phyloP scores from a whole-genome alignment of 345 rosid species.

The Lenwebbia sp. region DNA sequence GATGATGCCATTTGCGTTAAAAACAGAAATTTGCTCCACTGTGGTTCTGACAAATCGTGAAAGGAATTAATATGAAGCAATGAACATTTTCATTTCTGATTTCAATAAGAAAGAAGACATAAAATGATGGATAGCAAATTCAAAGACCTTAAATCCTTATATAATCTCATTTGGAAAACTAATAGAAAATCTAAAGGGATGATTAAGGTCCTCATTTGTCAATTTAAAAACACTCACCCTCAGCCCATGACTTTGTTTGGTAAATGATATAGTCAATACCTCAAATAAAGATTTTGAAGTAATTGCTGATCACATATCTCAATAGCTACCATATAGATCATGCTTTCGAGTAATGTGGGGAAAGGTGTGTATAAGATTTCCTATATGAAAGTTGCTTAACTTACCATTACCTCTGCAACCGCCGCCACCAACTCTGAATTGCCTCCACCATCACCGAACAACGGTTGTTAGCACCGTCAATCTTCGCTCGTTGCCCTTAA shows the following conservation, averaged over 20 bases:
- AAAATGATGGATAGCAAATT: not conserved
- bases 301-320: not conserved
- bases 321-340: not conserved
- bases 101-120: not conserved
- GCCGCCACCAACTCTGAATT: not conserved
- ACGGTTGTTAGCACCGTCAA: not conserved
- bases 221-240: not conserved
- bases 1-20: slow-evolving; percentile 36
- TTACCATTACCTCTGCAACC: not conserved
- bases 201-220: not conserved
- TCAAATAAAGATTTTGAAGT: not conserved
- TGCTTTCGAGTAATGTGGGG: not conserved
- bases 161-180: not conserved
- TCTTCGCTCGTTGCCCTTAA: not conserved
- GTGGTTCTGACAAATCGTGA: not conserved
- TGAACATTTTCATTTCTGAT: not conserved
- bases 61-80: not conserved
- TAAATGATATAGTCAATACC: not conserved
- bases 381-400: not conserved
- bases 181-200: not conserved
- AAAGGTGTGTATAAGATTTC: not conserved
- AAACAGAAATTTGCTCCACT: not conserved
- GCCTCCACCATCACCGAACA: not conserved
- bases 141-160: not conserved
- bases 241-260: not conserved